Base-by-base conservation (phyloP, 345 rosid genomes). In the Gossypium stocksii region DNA sequence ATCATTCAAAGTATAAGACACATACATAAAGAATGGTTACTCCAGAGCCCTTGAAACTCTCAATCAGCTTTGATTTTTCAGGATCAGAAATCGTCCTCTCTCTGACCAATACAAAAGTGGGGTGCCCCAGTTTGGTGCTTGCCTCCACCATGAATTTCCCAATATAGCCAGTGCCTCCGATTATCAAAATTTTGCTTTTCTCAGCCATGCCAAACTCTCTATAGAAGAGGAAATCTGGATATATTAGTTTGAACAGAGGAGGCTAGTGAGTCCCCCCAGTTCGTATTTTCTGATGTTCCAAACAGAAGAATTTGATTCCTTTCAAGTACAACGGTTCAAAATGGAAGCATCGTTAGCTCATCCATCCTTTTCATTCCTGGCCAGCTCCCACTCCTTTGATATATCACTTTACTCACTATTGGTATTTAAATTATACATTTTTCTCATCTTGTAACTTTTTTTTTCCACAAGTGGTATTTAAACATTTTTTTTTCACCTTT, bases 91-190 rank as follows among this genome's bases (percentile, higher is more conserved):
- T 66, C 41, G 80, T 67, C 17, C 80, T n/a, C 44, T 83, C 80
- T 71, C 86, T 70, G 5, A 78, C 53, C 34, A 83, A 66, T 58
- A 78, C 80, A 60, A 78, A 83, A 34, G 83, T 83, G 19, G 71
- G 76, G 74, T 80, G 80, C 27, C 82, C 82, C 12, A 82, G 15
- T 69, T 78, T 83, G 1, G 75, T 76, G 73, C 80, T 76, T 20
- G 75, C 84, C 66, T 78, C 65, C 19, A 83, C 82, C 27, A 83
- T 83, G 82, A 58, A 74, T 22, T 76, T 78, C 19, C 84, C 86
- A 74, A 83, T 76, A 76, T 78, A 74, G 22, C 86, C 86, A 2
- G 84, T 80, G 59, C 84, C 82, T 65, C 84, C 84, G 66, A 83
- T 83, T 56, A 80, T 57, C 60, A 78, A 71, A 76, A 83, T 56